Percentiles rank a stretch among this genome's conserved stretches.
These are phyloP conservation scores for Alternaria longipes DNA, from an alignment of 2,329 filamentous ascomycete genomes.

Conservation along the genomic window DNA sequence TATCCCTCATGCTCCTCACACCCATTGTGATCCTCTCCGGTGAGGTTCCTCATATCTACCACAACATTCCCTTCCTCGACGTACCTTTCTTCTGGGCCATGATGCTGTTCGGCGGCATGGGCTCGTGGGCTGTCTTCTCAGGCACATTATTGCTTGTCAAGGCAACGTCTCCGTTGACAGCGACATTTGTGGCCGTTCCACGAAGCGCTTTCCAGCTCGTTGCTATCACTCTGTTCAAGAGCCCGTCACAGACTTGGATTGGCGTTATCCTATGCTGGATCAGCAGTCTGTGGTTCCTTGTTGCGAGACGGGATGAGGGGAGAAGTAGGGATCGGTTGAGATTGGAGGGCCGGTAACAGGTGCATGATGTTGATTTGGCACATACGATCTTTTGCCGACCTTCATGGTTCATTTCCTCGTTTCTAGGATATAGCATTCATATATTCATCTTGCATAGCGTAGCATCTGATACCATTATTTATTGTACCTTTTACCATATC, in stretches of 20 bases:
- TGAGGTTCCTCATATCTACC: slow-evolving; percentile 58
- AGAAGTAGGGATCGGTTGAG: slow-evolving; percentile 44
- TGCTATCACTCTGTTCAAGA: slow-evolving; percentile 58
- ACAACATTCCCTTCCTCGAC: slow-evolving; percentile 65
- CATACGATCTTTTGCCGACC: background rate
- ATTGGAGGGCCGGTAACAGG: slow-evolving; percentile 42
- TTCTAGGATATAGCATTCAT: background rate
- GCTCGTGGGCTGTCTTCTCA: slow-evolving; percentile 59
- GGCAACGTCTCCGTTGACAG: slow-evolving; percentile 61
- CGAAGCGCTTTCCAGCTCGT: slow-evolving; percentile 60
- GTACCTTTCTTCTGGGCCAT: slow-evolving; percentile 66
- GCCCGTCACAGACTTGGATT: slow-evolving; percentile 62
- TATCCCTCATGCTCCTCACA: slow-evolving; percentile 60
- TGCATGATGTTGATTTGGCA: background rate
- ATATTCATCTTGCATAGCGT: background rate
- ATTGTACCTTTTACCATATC: background rate
- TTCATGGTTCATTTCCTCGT: background rate
- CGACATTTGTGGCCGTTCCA: slow-evolving; percentile 61
- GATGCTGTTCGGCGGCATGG: slow-evolving; percentile 59
- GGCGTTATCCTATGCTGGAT: slow-evolving; percentile 62
- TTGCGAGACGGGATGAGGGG: slow-evolving; percentile 55
- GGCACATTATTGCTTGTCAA: slow-evolving; percentile 60
- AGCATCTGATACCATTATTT: slow-evolving; percentile 3
- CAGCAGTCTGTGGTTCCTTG: slow-evolving; percentile 60
- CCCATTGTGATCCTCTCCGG: slow-evolving; percentile 62